Conservation (phyloP, 2,329 filamentous ascomycete genomes). For the Dryadomyces quercivorus region DNA sequence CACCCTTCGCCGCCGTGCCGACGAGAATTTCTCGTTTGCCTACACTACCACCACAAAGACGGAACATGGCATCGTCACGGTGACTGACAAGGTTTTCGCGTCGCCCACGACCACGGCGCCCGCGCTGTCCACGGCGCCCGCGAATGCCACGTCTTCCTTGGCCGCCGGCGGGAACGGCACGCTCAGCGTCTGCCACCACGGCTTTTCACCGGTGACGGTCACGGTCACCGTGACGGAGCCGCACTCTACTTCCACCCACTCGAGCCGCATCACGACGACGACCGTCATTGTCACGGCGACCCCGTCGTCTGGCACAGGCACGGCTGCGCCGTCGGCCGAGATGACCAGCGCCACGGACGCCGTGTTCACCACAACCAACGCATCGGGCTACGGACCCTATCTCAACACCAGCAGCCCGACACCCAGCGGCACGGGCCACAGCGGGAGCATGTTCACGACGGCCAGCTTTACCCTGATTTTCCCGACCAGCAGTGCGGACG, state of each 20-base stretch:
- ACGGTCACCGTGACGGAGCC: not conserved
- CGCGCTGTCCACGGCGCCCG: no score
- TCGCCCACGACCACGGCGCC: not conserved
- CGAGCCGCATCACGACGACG: conserved; percentile 5
- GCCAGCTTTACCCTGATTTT: conserved; percentile 8
- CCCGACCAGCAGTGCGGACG: not conserved
- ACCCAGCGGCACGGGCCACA: not conserved
- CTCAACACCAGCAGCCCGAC: conserved; percentile 3
- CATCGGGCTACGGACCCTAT: not conserved
- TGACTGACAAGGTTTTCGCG: conserved; percentile 4
- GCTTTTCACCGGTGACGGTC: not conserved
- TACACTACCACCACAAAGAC: conserved; percentile 14
- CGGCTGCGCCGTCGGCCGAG: not conserved
- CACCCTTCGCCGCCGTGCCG: conserved; percentile 2
- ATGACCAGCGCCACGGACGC: conserved; percentile 2
- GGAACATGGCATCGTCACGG: conserved; percentile 7
- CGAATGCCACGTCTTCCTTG: not conserved
- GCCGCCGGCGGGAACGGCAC: not conserved
- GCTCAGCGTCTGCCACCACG: not conserved
- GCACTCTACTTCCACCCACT: not conserved
- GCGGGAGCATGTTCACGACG: conserved; percentile 1
- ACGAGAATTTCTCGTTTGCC: conserved; percentile 16
- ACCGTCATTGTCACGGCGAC: conserved; percentile 8
- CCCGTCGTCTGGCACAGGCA: not conserved
- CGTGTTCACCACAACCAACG: not conserved